Evolutionary conservation across 352 stramenopile species (phyloP).

Genomic region (Globisporangium cylindrosporum): DNA sequence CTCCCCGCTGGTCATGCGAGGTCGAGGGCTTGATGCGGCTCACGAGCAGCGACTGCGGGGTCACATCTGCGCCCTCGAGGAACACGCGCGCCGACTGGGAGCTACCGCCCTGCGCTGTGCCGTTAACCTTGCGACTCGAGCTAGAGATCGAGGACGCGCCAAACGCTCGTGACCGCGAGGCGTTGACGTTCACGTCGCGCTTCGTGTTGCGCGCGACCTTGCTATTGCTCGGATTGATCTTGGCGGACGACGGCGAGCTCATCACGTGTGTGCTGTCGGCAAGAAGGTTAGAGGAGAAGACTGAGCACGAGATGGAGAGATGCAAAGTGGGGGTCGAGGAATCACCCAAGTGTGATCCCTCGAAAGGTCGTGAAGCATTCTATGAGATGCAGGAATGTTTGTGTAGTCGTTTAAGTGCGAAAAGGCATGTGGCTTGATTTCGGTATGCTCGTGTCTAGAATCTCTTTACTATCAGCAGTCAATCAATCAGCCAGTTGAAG

Average conservation of each 20-base stretch:
- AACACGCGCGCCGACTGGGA: slow-evolving; percentile 55
- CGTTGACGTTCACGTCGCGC: slow-evolving; percentile 46
- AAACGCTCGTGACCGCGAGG: slow-evolving; percentile 52
- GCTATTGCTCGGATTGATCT: slow-evolving; percentile 33
- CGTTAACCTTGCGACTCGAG: slow-evolving; percentile 65
- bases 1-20: slow-evolving; percentile 22
- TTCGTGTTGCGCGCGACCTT: slow-evolving; percentile 33
- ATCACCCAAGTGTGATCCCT: background rate
- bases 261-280: slow-evolving; percentile 9
- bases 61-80: slow-evolving; percentile 67
- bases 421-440: too few species aligned
- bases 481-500: too few species aligned
- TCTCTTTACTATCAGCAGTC: too few species aligned
- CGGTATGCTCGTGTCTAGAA: too few species aligned
- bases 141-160: slow-evolving; percentile 65
- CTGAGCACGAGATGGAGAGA: background rate
- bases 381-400: background rate
- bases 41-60: slow-evolving; percentile 71
- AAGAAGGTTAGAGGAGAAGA: background rate
- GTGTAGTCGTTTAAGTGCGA: background rate
- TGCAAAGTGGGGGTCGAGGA: background rate
- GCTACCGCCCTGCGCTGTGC: slow-evolving; percentile 27
- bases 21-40: slow-evolving; percentile 67
- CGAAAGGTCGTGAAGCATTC: background rate
- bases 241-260: slow-evolving; percentile 50